Evolutionary conservation across 805 yeast genomes (phyloP), one percentile per base, ranked within the genome.

Genomic region (Cyberlindnera japonica): DNA sequence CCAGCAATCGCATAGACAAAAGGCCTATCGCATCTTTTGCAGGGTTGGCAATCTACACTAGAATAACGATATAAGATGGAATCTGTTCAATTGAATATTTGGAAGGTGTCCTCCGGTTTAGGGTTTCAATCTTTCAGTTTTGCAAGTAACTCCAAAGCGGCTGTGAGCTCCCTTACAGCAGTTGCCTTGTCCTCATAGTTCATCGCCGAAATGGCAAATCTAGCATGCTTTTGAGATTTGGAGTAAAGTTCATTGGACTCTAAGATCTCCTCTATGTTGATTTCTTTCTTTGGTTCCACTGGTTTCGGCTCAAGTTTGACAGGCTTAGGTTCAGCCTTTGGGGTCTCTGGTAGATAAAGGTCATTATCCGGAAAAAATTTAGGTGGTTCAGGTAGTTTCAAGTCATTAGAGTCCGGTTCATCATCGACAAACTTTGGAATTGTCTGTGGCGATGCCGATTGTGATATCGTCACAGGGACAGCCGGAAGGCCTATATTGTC

Each of bases 151-250:
- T 67, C 70, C 30, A 83, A 58, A 0, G 88, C 88, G 19, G 66
- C 57, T 14, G 62, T 58, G 34, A 84, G 61, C 55, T 84, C 87
- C 26, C 64, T 65, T 32, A 78, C 76, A 3, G 91, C 91, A 0
- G 91, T 84, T 3, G 58, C 70, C 25, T 75, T 62, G 51, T 84
- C 95, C 46, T 84, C 91, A 57, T 83, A 84, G 55, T 83, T 83
- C 55, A 84, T 67, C 0, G 95, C 93, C 41, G 88, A 80, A 6
- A 83, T 77, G 2, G 89, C 91, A 57, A 79, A 84, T 55, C 77
- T 82, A 23, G 90, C 84, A 44, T 71, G 74, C 50, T 78, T 82
- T 53, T 83, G 91, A 1, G 81, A 77, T 50, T 72, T 67, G 9
- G 76, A 55, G 16, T 83, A 77, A 33, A 70, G 64, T 39, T 76